Conservation (phyloP, 1,284 basidiomycete species). For the Polyporus tsugae region DNA sequence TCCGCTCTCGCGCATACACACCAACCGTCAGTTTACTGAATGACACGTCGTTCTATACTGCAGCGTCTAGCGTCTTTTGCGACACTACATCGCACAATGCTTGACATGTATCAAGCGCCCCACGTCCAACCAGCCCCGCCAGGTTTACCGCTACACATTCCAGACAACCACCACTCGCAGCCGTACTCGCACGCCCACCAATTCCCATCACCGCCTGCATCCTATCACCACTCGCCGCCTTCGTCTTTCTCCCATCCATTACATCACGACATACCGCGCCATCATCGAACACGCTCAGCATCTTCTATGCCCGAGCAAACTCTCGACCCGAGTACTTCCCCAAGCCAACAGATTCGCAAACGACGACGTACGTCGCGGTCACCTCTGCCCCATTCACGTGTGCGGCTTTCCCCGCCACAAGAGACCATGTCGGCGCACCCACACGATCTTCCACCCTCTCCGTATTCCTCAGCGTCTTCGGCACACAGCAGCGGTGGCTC, state of each 20-base stretch:
- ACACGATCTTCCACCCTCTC: conserved; percentile 39
- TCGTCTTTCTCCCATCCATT: conserved; percentile 19
- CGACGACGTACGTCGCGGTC: conserved; percentile 41
- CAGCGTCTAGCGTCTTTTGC: conserved; percentile 76
- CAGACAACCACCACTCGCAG: conserved; percentile 30
- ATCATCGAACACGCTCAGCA: conserved; percentile 32
- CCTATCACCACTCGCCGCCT: conserved; percentile 40
- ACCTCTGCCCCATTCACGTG: conserved; percentile 32
- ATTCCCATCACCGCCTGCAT: conserved; percentile 42
- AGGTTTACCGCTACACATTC: conserved; percentile 33
- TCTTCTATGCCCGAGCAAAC: conserved; percentile 27
- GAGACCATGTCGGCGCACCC: conserved; percentile 26
- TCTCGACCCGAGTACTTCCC: conserved; percentile 20
- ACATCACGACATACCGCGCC: conserved; percentile 29
- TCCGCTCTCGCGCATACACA: conserved; percentile 21
- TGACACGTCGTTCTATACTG: not conserved
- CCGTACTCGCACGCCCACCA: conserved; percentile 33
- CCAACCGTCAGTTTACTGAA: conserved; percentile 10
- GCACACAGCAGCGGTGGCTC: conserved; percentile 41
- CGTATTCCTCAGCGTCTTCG: conserved; percentile 41
- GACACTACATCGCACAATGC: conserved; percentile 70
- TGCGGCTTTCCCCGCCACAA: conserved; percentile 23
- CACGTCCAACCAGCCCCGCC: conserved; percentile 22
- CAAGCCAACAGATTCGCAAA: conserved; percentile 37
- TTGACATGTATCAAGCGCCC: conserved; percentile 63